Evolutionary conservation across 768 basidiomycete species (phyloP).

Genomic region (Tulasnella sp.): DNA sequence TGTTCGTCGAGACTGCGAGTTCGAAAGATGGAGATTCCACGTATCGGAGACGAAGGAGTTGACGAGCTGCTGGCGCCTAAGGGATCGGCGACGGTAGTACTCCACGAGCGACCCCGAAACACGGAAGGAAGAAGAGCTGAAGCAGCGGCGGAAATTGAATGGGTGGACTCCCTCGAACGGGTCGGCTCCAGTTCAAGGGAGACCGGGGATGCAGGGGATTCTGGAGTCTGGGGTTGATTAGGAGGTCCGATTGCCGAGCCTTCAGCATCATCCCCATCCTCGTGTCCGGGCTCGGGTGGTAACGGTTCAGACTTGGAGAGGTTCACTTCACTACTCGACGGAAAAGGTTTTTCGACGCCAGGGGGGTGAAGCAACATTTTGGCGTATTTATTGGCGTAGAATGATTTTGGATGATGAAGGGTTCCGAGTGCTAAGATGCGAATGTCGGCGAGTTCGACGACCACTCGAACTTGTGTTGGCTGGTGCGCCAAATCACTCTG

Average conservation of each 20-base stretch:
- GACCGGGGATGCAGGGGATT: not conserved
- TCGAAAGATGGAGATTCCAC: conserved; percentile 16
- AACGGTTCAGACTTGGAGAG: not conserved
- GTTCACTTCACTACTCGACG: not conserved
- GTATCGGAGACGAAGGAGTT: not conserved
- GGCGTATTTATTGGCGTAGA: conserved; percentile 50
- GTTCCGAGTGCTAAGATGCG: conserved; percentile 70
- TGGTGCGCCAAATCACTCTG: conserved; percentile 67
- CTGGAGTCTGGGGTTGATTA: not conserved
- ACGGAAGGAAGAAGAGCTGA: not conserved
- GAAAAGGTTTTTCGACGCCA: conserved; percentile 35
- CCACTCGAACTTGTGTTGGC: conserved; percentile 61
- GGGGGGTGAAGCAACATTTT: conserved; percentile 64
- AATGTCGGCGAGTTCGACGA: conserved; percentile 66
- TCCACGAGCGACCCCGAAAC: not conserved
- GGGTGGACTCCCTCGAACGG: conserved; percentile 12
- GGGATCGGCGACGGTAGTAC: not conserved
- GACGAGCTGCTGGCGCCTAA: not conserved
- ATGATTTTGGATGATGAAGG: conserved; percentile 49
- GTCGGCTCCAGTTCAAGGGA: conserved; percentile 14
- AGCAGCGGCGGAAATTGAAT: conserved; percentile 7
- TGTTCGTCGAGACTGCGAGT: conserved; percentile 18
- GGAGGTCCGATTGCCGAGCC: not conserved
- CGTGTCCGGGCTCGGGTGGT: not conserved
- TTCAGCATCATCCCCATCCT: not conserved